Conservation (phyloP, 148 eudicot genomes). For the Arctostaphylos glauca region DNA sequence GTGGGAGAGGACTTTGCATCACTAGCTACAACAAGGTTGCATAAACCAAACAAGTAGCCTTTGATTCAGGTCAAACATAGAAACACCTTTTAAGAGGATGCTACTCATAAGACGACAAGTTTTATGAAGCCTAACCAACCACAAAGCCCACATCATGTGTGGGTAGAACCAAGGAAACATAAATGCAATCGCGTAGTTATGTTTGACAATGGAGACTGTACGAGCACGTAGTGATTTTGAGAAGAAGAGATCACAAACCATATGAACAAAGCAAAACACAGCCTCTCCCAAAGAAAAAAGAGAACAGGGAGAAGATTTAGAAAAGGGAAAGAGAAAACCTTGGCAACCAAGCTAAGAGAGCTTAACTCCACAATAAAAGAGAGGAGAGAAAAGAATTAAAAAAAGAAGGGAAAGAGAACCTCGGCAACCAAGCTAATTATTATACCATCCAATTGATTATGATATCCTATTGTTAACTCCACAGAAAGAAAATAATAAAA, state of each 20-base stretch:
- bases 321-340: neutral
- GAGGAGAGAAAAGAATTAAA: no score
- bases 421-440: neutral
- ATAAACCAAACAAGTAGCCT: neutral
- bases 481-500: constrained; percentile 1
- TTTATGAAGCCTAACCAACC: neutral
- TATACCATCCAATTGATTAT: neutral
- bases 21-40: neutral
- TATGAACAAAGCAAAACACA: neutral
- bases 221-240: neutral
- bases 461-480: neutral
- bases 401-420: neutral
- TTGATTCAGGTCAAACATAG: neutral
- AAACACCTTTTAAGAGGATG: neutral
- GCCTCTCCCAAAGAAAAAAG: neutral
- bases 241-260: neutral
- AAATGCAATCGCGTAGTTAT: no score
- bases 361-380: no score
- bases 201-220: neutral
- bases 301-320: no score
- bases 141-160: neutral
- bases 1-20: neutral
- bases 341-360: neutral
- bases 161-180: neutral
- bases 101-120: neutral